These are phyloP conservation scores for Penicillium nucicola DNA, from an alignment of 495 filamentous ascomycete species.

Conservation along the genomic window DNA sequence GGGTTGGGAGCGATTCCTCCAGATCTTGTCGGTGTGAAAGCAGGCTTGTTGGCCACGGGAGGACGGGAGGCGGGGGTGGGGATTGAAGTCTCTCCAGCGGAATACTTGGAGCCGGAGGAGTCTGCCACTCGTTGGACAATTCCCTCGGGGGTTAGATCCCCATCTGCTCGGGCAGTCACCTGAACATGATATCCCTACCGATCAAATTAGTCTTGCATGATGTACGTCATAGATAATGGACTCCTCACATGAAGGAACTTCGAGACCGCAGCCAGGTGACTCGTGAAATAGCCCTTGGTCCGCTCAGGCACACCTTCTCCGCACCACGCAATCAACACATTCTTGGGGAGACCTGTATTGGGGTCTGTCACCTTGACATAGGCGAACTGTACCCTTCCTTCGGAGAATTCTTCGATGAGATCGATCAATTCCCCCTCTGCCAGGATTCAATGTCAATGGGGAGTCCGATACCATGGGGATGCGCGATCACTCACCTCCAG, in stretches of 20 bases:
- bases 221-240: neutral
- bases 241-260: conserved; percentile 76
- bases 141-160: conserved; percentile 77
- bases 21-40: conserved; percentile 77
- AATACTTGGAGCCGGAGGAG: conserved; percentile 93
- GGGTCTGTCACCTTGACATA: conserved; percentile 95
- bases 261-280: conserved; percentile 81
- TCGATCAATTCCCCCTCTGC: conserved; percentile 93
- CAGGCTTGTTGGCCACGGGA: conserved; percentile 78
- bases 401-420: conserved; percentile 95
- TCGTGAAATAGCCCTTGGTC: conserved; percentile 97
- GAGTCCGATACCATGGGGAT: neutral
- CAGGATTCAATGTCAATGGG: neutral
- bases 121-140: conserved; percentile 95
- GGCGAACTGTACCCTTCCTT: conserved; percentile 94
- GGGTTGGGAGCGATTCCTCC: conserved; percentile 61
- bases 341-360: conserved; percentile 88
- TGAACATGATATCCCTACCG: conserved; percentile 90
- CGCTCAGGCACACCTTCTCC: conserved; percentile 97
- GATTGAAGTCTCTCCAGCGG: conserved; percentile 52
- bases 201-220: conserved; percentile 10
- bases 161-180: conserved; percentile 87
- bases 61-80: conserved; percentile 57
- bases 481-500: conserved; percentile 63
- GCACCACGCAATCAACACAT: conserved; percentile 94